Evolutionary conservation across 495 filamentous ascomycete genomes (phyloP), one percentile per base, ranked within the genome.

Genomic region (Lichenothelia convexa): DNA sequence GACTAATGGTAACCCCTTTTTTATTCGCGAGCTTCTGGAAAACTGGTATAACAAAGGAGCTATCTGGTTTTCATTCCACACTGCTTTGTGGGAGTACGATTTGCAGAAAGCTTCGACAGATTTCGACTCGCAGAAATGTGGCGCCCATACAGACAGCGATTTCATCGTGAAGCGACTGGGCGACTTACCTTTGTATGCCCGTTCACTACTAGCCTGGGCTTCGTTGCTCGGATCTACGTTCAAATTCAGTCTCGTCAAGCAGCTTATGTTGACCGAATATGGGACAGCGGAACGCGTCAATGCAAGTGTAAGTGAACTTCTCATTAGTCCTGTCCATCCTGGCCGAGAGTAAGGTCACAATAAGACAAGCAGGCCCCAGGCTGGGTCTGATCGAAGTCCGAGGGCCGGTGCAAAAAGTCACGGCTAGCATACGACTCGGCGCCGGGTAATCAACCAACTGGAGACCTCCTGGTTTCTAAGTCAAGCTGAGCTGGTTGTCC

Each of bases 11-110:
- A 89, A 91, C 46, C 79, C 80, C 0, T 92, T 92, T 52, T 87
- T 86, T 44, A 75, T 92, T 42, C 70, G 80, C 21, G 80, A 91
- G 52, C 86, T 93, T 71, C 66, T 93, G n/a, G 79, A 78, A 48
- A 75, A 78, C 5, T 85, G 80, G 48, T 75, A 91, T 52, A 71
- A 75, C 13, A 91, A 82, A 51, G 73, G 73, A 44, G 87, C 79
- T 47, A 75, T 93, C 34, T 91, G 77, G 71, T 92, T 86, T 43
- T 53, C 39, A 55, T 93, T 84, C 67, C 75, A 73, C 43, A 65
- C 74, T 29, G 74, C 70, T 16, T 61, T 59, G 26, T 93, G 85
- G 85, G 65, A 73, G n/a, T 93, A 74, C 50, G 75, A 87, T 46
- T 55, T 93, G 7, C 80, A 92, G 51, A 67, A 68, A 36, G 72